Percentiles rank a stretch among this genome's conserved stretches.
Conservation (phyloP, 176 grass and related monocot species). For the Oryza longistaminata region DNA sequence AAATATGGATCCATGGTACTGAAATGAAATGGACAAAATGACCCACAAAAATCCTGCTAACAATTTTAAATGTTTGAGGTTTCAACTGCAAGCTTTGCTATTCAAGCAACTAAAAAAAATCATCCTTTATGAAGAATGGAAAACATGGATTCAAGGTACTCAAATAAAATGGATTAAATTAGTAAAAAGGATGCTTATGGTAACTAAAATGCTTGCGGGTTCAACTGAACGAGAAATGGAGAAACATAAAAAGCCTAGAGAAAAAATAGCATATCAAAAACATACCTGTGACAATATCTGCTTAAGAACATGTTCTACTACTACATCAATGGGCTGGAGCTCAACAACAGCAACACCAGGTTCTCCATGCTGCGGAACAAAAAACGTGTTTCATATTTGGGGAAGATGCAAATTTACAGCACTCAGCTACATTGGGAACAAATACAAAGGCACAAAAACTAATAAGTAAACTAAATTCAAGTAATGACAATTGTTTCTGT, state of each 20-base stretch:
- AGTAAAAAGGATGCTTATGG: background rate
- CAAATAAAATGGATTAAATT: slow-evolving; percentile 20
- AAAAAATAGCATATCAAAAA: slow-evolving; percentile 7
- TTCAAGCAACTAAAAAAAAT: background rate
- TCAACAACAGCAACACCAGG: slow-evolving; percentile 95
- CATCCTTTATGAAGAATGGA: slow-evolving; percentile 11
- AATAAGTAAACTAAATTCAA: slow-evolving; percentile 4
- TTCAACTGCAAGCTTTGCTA: slow-evolving; percentile 8
- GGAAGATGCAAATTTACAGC: background rate
- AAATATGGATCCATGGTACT: background rate
- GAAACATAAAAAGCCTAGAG: slow-evolving; percentile 31
- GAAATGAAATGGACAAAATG: background rate
- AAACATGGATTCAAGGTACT: slow-evolving; percentile 18
- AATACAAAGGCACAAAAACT: slow-evolving; percentile 23
- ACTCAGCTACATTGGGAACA: background rate
- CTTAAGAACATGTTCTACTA: slow-evolving; percentile 91
- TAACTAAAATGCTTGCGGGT: slow-evolving; percentile 1
- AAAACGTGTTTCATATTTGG: slow-evolving; percentile 9
- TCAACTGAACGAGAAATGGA: slow-evolving; percentile 16
- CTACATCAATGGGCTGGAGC: slow-evolving; percentile 78
- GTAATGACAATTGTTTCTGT: slow-evolving; percentile 23
- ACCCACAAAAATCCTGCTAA: background rate
- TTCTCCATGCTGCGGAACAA: slow-evolving; percentile 85
- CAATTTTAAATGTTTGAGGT: background rate
- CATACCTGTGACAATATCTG: slow-evolving; percentile 82